phyloP scores from a whole-genome alignment of 805 yeast genomes.

The Monosporozyma yasuniensis region DNA sequence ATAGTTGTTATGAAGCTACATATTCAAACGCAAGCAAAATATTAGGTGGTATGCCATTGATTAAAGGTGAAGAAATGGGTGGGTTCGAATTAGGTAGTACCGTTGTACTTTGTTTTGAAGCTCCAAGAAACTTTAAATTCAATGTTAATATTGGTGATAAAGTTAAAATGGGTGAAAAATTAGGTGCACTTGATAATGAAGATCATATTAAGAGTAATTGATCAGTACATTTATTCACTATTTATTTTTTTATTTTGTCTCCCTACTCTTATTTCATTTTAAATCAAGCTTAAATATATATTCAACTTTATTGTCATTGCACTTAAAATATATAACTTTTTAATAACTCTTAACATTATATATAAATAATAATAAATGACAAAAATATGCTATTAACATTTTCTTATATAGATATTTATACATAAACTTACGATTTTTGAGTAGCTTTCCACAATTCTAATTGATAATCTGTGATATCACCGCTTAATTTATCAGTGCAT shows the following conservation, averaged over 20 bases:
- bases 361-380: neutral
- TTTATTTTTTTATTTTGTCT: neutral
- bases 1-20: constrained; percentile 90
- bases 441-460: constrained; percentile 21
- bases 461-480: constrained; percentile 18
- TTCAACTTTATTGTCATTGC: neutral
- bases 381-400: neutral
- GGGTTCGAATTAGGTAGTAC: constrained; percentile 95
- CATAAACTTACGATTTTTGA: neutral
- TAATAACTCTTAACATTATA: neutral
- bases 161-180: constrained; percentile 75
- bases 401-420: neutral
- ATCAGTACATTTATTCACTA: neutral
- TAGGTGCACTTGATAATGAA: constrained; percentile 38
- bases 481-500: constrained; percentile 16
- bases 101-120: constrained; percentile 94
- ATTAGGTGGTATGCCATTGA: constrained; percentile 79
- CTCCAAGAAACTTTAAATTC: constrained; percentile 74
- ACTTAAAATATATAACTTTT: too few relatives aligned
- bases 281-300: neutral
- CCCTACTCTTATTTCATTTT: neutral
- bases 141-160: constrained; percentile 60
- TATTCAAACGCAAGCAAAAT: constrained; percentile 69
- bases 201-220: neutral
- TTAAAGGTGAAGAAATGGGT: constrained; percentile 92